Conservation (phyloP, 257 asterid genomes). For the Plantago major region DNA sequence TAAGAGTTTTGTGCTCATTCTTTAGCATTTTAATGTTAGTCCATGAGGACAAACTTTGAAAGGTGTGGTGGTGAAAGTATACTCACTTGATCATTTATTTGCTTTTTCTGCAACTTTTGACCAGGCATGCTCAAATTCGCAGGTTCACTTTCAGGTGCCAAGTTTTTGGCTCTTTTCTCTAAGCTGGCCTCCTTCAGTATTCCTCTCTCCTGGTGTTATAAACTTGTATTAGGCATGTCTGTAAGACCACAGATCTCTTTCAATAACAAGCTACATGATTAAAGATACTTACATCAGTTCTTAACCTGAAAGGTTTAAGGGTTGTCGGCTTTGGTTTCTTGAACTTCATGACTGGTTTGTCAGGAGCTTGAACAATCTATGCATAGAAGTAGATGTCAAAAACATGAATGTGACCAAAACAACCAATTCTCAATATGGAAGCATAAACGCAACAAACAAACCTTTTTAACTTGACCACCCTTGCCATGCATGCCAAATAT, state of each 20-base stretch:
- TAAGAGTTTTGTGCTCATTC: too few species aligned
- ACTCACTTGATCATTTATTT: conserved; percentile 43
- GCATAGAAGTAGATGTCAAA: conserved; percentile 8
- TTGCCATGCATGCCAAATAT: conserved; percentile 41
- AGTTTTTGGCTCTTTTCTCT: conserved; percentile 40
- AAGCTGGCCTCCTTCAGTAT: conserved; percentile 75
- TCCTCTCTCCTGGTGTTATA: conserved; percentile 71
- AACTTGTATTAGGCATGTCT: conserved; percentile 16
- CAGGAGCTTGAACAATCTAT: conserved; percentile 40
- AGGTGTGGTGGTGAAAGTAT: not conserved
- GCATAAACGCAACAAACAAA: conserved; percentile 13
- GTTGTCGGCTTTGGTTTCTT: conserved; percentile 79
- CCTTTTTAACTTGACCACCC: conserved; percentile 42
- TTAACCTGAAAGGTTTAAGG: conserved; percentile 91
- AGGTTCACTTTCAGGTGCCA: conserved; percentile 28
- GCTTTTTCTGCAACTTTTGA: conserved; percentile 34
- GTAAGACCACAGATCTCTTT: not conserved
- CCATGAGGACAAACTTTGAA: not conserved
- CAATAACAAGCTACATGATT: not conserved
- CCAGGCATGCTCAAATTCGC: conserved; percentile 25
- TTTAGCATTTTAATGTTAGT: too few species aligned
- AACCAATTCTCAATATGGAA: conserved; percentile 6
- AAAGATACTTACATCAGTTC: conserved; percentile 78
- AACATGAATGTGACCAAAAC: conserved; percentile 12
- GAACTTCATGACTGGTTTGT: conserved; percentile 43